A percentile compares a stretch with the other conserved stretches of the same genome.
Evolutionary conservation across 2,329 filamentous ascomycete species (phyloP).

Genomic region (Sclerotiophoma versabilis): DNA sequence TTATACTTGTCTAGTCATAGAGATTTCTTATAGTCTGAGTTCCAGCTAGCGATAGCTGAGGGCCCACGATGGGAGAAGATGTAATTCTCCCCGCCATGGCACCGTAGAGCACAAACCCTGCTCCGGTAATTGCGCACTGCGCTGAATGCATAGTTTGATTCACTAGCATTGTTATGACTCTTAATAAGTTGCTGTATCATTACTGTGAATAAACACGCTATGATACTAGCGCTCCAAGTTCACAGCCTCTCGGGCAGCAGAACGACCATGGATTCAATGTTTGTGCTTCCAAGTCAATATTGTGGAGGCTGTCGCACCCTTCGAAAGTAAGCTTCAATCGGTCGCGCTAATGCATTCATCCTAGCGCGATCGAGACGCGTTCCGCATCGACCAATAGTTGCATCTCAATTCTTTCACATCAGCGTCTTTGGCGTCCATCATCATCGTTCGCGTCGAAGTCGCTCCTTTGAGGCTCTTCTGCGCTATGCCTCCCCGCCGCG

Average conservation of each 20-base stretch:
- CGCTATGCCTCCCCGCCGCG: constrained; percentile 25
- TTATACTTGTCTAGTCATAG: background rate
- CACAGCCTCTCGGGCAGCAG: no score
- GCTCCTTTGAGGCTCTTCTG: background rate
- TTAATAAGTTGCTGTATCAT: no score
- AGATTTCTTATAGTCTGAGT: background rate
- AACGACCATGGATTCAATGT: no score
- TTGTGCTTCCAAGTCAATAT: no score
- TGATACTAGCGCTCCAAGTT: no score
- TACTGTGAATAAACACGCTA: no score
- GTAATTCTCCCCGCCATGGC: background rate
- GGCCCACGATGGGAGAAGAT: background rate
- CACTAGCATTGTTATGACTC: no score
- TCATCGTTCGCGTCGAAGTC: constrained; percentile 5
- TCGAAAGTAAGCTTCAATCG: no score
- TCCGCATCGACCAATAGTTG: constrained; percentile 8
- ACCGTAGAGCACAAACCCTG: background rate
- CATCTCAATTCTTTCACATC: constrained; percentile 4
- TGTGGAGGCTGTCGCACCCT: no score
- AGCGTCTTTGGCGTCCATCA: constrained; percentile 1
- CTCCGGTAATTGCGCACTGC: background rate
- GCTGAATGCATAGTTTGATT: constrained; percentile 1
- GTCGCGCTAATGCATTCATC: background rate
- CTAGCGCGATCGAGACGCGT: constrained; percentile 16
- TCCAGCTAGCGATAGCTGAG: background rate